These are phyloP conservation scores for Hylodesmum podocarpum DNA, from an alignment of 306 rosid species.

Conservation along the genomic window DNA sequence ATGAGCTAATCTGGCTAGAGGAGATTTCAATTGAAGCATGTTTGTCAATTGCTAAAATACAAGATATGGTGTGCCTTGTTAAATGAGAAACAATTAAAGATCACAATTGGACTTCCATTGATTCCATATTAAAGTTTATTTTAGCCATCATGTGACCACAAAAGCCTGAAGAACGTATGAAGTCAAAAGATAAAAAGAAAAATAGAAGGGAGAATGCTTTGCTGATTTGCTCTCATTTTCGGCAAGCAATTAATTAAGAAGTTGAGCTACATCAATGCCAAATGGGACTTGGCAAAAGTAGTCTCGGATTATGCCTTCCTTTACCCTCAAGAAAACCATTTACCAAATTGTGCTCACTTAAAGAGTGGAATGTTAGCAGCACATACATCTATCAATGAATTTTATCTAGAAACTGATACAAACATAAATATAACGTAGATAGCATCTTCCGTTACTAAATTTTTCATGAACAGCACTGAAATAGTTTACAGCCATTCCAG, in stretches of 20 bases:
- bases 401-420: neutral
- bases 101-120: too few relatives aligned
- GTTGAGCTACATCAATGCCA: slow-evolving; percentile 1
- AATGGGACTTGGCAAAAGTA: neutral
- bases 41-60: neutral
- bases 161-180: neutral
- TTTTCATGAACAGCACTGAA: neutral
- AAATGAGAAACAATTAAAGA: neutral
- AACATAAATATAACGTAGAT: neutral
- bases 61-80: neutral
- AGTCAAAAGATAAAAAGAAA: neutral
- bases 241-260: neutral
- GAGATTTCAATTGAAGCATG: neutral
- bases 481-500: neutral
- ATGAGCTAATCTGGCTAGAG: neutral
- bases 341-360: neutral
- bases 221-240: neutral
- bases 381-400: neutral
- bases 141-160: too few relatives aligned
- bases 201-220: neutral
- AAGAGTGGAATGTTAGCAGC: neutral
- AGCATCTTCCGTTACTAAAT: neutral
- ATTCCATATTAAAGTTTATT: too few relatives aligned
- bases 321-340: neutral
- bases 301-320: neutral